Conservation (phyloP, 257 asterid species). For the Nyctanthes arbortristis region DNA sequence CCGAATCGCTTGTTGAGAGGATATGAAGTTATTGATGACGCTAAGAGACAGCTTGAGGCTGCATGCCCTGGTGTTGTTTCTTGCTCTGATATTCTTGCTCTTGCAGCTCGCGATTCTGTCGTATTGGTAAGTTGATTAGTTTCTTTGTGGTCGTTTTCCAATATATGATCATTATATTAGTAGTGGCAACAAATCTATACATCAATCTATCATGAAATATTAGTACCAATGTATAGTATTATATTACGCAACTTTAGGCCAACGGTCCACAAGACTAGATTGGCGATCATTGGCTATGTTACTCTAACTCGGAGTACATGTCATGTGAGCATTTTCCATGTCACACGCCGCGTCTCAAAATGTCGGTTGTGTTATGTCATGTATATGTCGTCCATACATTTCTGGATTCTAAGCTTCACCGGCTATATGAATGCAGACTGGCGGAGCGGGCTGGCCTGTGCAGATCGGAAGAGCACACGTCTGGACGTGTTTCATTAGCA, state of each 20-base stretch:
- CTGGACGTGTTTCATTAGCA: constrained; percentile 71
- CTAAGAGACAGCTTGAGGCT: constrained; percentile 66
- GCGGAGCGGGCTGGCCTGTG: constrained; percentile 67
- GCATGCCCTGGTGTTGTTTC: constrained; percentile 76
- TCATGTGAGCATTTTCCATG: too few relatives aligned
- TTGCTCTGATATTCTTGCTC: constrained; percentile 85
- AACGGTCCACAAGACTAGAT: too few relatives aligned
- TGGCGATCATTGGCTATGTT: too few relatives aligned
- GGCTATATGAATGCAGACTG: constrained; percentile 42
- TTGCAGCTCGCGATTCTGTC: constrained; percentile 89
- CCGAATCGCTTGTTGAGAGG: constrained; percentile 59
- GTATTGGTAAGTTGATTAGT: constrained; percentile 35
- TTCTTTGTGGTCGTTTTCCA: background rate
- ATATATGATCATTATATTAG: background rate
- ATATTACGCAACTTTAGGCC: too few relatives aligned
- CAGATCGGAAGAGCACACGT: constrained; percentile 84
- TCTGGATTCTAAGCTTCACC: too few relatives aligned
- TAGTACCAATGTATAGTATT: too few relatives aligned
- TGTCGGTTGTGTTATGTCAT: too few relatives aligned
- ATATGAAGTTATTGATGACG: constrained; percentile 69
- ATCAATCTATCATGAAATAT: too few relatives aligned
- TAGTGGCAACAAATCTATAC: too few relatives aligned
- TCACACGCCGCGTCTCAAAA: too few relatives aligned
- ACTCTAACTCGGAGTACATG: too few relatives aligned
- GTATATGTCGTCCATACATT: too few relatives aligned